A percentile compares a stretch with the other conserved stretches of the same genome.
These are phyloP conservation scores for Fagopyrum esculentum DNA, from an alignment of 148 eudicot genomes.

Conservation along the genomic window DNA sequence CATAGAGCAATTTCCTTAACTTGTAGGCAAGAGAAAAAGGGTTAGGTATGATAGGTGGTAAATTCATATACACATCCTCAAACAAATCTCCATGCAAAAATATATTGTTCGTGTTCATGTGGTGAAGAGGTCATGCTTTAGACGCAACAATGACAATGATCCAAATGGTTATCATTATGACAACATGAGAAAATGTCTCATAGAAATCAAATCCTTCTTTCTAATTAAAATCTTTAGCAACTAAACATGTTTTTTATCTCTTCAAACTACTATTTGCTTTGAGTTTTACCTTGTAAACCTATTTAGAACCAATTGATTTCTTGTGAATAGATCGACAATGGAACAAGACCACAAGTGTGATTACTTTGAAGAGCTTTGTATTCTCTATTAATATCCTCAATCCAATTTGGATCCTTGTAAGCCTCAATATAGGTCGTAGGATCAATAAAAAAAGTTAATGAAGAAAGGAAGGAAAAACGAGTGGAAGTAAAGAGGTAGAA, in stretches of 20 bases:
- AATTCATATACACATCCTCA: background rate
- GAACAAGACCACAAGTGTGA: background rate
- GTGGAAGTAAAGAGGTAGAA: background rate
- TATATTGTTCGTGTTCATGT: background rate
- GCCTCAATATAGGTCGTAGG: background rate
- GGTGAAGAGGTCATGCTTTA: background rate
- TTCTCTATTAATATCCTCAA: background rate
- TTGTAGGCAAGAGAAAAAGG: background rate
- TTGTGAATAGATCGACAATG: background rate
- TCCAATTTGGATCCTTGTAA: background rate
- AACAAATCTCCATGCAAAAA: background rate
- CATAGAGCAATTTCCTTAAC: background rate
- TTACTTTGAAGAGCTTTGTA: background rate
- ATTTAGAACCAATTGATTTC: background rate
- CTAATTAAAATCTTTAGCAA: constrained; percentile 3
- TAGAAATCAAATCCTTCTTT: constrained; percentile 7
- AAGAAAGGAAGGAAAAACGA: background rate
- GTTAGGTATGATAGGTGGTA: background rate
- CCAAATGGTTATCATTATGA: background rate
- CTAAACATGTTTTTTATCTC: background rate
- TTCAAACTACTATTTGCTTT: constrained; percentile 10
- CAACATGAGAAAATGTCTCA: background rate
- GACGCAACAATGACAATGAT: constrained; percentile 1
- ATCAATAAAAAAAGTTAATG: background rate
- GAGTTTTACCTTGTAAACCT: constrained; percentile 1